Evolutionary conservation across 2,329 filamentous ascomycete genomes (phyloP).

Genomic region (Torrubiella hemipterigena): DNA sequence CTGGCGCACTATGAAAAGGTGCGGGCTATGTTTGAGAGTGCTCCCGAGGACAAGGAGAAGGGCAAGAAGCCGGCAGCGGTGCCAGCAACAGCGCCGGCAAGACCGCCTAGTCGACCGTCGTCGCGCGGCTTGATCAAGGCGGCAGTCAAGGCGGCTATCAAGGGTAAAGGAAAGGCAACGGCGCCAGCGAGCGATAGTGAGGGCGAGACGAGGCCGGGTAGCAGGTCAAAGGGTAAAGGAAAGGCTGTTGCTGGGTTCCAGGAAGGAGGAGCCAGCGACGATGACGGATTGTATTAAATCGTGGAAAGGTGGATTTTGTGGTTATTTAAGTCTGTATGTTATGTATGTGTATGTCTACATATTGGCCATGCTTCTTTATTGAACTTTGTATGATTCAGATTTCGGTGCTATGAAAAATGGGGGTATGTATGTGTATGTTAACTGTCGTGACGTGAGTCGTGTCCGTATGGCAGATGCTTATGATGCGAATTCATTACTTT

Average conservation of each 20-base stretch:
- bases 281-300: slow-evolving; percentile 42
- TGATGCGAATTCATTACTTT: not conserved
- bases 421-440: no score
- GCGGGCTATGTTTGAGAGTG: slow-evolving; percentile 67
- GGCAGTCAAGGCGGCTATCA: slow-evolving; percentile 12
- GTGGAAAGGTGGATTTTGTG: not conserved
- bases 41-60: slow-evolving; percentile 26
- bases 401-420: no score
- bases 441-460: not conserved
- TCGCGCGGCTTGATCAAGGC: slow-evolving; percentile 27
- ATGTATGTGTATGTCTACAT: slow-evolving; percentile 3
- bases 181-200: slow-evolving; percentile 20
- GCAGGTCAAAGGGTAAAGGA: slow-evolving; percentile 38
- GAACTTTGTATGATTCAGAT: no score
- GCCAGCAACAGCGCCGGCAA: slow-evolving; percentile 7
- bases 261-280: slow-evolving; percentile 41
- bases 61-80: slow-evolving; percentile 13
- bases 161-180: slow-evolving; percentile 21
- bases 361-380: no score
- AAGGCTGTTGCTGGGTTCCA: slow-evolving; percentile 41
- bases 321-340: slow-evolving; percentile 3
- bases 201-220: slow-evolving; percentile 18
- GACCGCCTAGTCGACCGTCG: no score
- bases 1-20: slow-evolving; percentile 84
- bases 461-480: not conserved